phyloP scores from a whole-genome alignment of 164 flowering plant genomes.

The Echeveria elegans region DNA sequence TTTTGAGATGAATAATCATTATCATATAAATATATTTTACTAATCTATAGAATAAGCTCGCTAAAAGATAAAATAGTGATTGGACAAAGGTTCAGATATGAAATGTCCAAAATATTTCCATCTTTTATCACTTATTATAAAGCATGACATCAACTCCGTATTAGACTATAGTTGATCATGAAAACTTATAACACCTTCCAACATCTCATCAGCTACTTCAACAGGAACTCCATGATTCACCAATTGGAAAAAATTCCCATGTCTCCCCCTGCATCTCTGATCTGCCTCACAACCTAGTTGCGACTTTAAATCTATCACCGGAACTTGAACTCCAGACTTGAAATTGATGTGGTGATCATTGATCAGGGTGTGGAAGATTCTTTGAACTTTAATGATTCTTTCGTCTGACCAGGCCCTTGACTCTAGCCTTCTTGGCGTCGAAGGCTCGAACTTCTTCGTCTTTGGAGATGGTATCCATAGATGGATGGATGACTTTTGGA shows the following conservation, averaged over 20 bases:
- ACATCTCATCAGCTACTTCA: constrained; percentile 14
- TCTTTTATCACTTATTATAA: no score
- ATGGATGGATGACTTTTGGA: background rate
- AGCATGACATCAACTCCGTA: no score
- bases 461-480: constrained; percentile 8
- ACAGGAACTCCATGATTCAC: constrained; percentile 28
- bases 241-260: constrained; percentile 33
- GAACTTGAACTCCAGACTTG: constrained; percentile 10
- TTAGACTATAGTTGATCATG: no score
- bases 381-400: constrained; percentile 9
- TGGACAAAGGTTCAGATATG: no score
- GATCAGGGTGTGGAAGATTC: constrained; percentile 10
- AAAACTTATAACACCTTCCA: constrained; percentile 17
- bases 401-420: constrained; percentile 14
- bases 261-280: constrained; percentile 18
- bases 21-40: no score
- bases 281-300: constrained; percentile 11
- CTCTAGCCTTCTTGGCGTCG: constrained; percentile 13
- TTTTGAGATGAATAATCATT: no score
- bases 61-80: no score
- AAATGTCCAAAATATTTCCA: no score
- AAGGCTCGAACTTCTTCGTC: constrained; percentile 7
- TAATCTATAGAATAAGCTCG: no score
- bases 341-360: background rate
- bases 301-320: constrained; percentile 19